Conservation (phyloP, 179 eudicot genomes). For the Beta macrorhiza region DNA sequence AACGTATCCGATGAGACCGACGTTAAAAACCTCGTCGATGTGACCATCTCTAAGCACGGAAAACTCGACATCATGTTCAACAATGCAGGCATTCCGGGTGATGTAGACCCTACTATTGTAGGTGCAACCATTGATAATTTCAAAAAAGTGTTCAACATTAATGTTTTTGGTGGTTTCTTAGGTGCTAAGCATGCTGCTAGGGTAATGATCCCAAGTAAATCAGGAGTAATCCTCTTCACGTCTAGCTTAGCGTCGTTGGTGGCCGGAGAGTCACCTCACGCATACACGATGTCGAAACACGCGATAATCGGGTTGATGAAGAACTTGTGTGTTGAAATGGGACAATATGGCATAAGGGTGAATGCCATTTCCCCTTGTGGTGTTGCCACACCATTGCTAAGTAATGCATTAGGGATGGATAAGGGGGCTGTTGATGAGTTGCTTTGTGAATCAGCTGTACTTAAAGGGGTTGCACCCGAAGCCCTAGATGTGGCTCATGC, state of each 20-base stretch:
- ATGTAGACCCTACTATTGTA: conserved; percentile 19
- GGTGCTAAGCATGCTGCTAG: conserved; percentile 50
- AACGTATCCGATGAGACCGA: conserved; percentile 32
- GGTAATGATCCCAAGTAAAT: conserved; percentile 40
- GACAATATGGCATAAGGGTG: conserved; percentile 43
- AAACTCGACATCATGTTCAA: conserved; percentile 49
- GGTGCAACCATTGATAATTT: conserved; percentile 24
- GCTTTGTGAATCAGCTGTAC: conserved; percentile 21
- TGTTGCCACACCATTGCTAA: conserved; percentile 26
- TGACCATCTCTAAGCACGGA: conserved; percentile 31
- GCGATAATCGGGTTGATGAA: conserved; percentile 44
- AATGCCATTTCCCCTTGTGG: conserved; percentile 40
- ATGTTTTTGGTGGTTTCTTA: conserved; percentile 37
- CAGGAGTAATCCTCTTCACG: conserved; percentile 43
- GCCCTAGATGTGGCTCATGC: conserved; percentile 42
- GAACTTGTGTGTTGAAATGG: conserved; percentile 42
- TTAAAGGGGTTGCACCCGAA: conserved; percentile 33
- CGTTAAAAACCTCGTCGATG: conserved; percentile 30
- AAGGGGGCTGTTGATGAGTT: conserved; percentile 12
- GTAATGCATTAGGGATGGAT: neutral
- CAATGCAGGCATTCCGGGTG: conserved; percentile 43
- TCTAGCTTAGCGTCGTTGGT: conserved; percentile 30
- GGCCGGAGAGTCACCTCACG: conserved; percentile 33
- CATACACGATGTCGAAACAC: conserved; percentile 44
- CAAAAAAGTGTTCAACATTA: conserved; percentile 32